Base-by-base conservation (phyloP, 176 grass and related monocot species). In the Hordeum vulgare region DNA sequence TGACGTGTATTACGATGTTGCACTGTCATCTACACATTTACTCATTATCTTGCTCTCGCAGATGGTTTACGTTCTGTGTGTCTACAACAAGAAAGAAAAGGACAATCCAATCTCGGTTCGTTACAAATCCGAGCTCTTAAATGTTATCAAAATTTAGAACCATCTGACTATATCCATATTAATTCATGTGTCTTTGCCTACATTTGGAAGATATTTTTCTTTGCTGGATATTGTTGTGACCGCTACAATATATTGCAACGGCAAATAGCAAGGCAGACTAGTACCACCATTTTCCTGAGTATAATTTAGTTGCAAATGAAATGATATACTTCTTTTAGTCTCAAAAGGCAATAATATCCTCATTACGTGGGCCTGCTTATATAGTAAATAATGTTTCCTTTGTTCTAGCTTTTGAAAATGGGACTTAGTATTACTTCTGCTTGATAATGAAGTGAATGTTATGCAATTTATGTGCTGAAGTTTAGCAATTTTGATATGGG, bases 1-100 rank as follows among this genome's bases (percentile, higher is more conserved):
- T 49, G 66, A 63, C 31, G 18, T 67, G n/a, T 59, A 66, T 82
- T 61, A 47, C 67, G 25, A 70, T 77, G 51, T 75, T 34, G 13
- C 25, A 65, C 24, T 45, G 12, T 66, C 59, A 57, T 87, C 61
- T 74, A 25, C 20, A 60, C 23, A 71, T 87, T 75, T 79, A 33
- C 21, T 45, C 51, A 37, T 77, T 83, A 37, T 36, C 11, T 57
- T 56, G 26, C 64, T 23, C 51, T 81, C 6, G 37, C 93, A 98
- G 96, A 93, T 93, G 89, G 84, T 92, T 77, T 98, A 94, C 86
- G 91, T 98, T 85, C 81, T 98, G 45, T 91, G 93, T 70, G 78
- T 98, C 75, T 95, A 98, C 85, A 98, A 93, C 87, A 98, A 93
- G 84, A 98, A 91, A 75, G 86, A 97, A 62, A 97, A 90, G 87